Conservation (phyloP, 495 filamentous ascomycete species). For the Neurospora africana region DNA sequence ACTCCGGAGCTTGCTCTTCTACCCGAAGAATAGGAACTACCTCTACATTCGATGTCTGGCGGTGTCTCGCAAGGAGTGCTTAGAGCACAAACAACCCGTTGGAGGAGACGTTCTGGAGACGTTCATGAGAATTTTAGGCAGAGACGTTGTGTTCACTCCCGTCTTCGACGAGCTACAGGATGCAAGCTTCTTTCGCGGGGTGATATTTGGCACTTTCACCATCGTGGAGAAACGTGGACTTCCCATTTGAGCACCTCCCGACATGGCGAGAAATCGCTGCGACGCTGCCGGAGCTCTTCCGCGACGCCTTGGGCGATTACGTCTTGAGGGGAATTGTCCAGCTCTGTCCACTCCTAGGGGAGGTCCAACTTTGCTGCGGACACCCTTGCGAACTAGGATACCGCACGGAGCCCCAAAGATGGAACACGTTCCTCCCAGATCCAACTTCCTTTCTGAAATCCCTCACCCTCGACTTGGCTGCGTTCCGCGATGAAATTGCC, state of each 20-base stretch:
- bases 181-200: not conserved
- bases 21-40: not conserved
- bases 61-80: not conserved
- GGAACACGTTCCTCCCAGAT: not conserved
- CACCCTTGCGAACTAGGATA: too few species aligned
- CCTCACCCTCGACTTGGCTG: not conserved
- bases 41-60: not conserved
- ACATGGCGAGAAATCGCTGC: not conserved
- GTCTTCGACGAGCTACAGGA: not conserved
- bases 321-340: not conserved
- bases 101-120: too few species aligned
- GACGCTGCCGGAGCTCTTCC: not conserved
- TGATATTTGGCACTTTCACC: not conserved
- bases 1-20: not conserved
- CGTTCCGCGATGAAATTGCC: not conserved
- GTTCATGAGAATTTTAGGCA: too few species aligned
- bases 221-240: too few species aligned
- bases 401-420: too few species aligned
- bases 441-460: not conserved
- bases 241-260: not conserved
- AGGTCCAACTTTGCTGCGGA: too few species aligned
- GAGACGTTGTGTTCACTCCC: not conserved
- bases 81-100: too few species aligned
- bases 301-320: not conserved
- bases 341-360: not conserved